Conservation (phyloP, 306 rosid genomes). For the Inga oerstediana region DNA sequence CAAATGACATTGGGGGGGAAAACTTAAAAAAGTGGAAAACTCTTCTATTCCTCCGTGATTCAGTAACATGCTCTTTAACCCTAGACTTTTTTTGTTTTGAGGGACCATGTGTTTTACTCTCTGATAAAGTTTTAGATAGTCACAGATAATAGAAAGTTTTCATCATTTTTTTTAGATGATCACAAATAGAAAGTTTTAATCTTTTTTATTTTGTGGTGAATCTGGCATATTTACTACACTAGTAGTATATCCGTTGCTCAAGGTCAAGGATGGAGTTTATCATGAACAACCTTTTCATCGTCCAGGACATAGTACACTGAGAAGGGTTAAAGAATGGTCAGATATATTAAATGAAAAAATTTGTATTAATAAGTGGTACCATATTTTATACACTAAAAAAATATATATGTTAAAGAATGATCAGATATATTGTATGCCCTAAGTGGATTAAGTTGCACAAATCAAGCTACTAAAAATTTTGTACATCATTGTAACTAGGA, state of each 20-base stretch:
- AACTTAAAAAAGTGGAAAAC: background rate
- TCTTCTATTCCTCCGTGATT: conserved; percentile 6
- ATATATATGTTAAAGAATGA: too few relatives aligned
- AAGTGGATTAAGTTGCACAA: background rate
- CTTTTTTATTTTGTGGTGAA: background rate
- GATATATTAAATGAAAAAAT: background rate
- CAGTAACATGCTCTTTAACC: background rate
- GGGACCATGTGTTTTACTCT: background rate
- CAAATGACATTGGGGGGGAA: background rate
- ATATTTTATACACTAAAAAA: background rate
- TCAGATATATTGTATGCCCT: too few relatives aligned
- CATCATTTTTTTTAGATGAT: background rate
- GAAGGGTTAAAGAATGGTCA: background rate
- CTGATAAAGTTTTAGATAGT: background rate
- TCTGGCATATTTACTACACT: background rate
- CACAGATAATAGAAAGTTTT: background rate
- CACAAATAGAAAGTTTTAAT: background rate
- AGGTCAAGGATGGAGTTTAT: background rate
- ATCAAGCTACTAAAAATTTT: background rate
- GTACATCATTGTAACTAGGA: too few relatives aligned
- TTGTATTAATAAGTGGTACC: background rate
- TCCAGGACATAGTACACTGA: background rate
- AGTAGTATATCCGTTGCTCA: background rate
- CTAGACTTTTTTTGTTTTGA: background rate
- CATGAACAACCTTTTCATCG: background rate